Base-by-base conservation (phyloP, 257 asterid species). In the Mentha longifolia region DNA sequence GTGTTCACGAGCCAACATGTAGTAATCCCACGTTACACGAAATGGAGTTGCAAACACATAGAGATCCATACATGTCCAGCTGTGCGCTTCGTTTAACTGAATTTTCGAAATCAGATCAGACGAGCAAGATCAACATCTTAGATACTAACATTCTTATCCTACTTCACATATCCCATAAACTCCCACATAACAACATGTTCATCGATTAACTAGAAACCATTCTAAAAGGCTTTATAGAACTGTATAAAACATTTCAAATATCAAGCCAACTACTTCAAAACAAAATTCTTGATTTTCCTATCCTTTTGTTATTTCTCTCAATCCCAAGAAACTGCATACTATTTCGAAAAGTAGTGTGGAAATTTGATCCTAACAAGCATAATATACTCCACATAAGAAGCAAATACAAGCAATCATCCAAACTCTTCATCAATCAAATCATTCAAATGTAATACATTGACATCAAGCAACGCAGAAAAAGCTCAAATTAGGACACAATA, bases 11-110 rank as follows among this genome's bases (percentile, higher is more conserved):
- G 97, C 82, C 55, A 85, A 43, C 69, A 89, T 39, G 77, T 90
- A 93, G 75, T 88, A 93, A 72, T 90, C 97, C 97, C 97, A 93
- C 5, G 92, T 89, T 11, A 93, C 94, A 3, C 87, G 92, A 74
- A 82, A 88, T 13, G 98, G 97, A 20, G 96, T 93, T 39, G 97
- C 98, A 71, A 90, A 88, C 56, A 93, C 46, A 59, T 90, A 93
- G 39, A 93, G 85, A 81, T 93, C 98, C 93, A 90, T 84, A 60
- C 98, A 93, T 41, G 97, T 93, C 92, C 83, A 90, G 75, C 95
- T 93, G 77, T 89, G 95, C 7, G 97, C 91, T 3, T 87, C 65
- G 71, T 74, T 80, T 65, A 87, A 83, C 97, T 91, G 91, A 20
- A 81, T n/a, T 46, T 73, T 7, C 9, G 5, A 43, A 63, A 17